Evolutionary conservation across 371 early-diverging fungal species (phyloP).

Genomic region (Mucor racemosus): DNA sequence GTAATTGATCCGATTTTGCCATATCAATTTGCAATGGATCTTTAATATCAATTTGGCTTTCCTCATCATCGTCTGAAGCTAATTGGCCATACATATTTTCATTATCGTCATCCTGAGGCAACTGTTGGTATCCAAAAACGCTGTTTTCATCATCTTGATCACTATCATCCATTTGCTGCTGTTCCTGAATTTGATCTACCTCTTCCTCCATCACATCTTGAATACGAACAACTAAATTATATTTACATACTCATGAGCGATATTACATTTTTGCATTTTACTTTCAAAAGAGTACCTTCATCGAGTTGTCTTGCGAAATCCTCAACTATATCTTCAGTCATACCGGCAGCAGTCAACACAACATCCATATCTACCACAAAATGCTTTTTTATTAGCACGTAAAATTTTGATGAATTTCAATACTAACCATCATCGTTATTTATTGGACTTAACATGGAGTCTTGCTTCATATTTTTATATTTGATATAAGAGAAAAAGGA

Average conservation of each 20-base stretch:
- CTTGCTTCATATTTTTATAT: background rate
- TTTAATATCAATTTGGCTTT: slow-evolving; percentile 6
- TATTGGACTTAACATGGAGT: background rate
- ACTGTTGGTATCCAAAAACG: slow-evolving; percentile 32
- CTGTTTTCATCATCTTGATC: slow-evolving; percentile 20
- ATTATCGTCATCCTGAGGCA: slow-evolving; percentile 44
- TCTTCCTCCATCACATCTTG: slow-evolving; percentile 17
- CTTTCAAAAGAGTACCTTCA: slow-evolving; percentile 21
- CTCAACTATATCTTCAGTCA: slow-evolving; percentile 34
- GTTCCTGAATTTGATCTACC: background rate
- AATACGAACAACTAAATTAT: slow-evolving; percentile 24
- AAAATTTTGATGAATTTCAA: background rate
- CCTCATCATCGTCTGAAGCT: slow-evolving; percentile 27
- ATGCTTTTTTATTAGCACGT: background rate
- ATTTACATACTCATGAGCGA: background rate
- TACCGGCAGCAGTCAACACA: background rate
- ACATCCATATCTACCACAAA: background rate
- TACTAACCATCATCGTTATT: slow-evolving; percentile 7
- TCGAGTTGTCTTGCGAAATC: slow-evolving; percentile 47
- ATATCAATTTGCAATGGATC: slow-evolving; percentile 26
- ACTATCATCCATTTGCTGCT: background rate
- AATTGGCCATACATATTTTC: slow-evolving; percentile 22
- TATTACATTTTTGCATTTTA: background rate
- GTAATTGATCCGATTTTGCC: slow-evolving; percentile 16
- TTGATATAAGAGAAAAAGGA: background rate